Conservation (phyloP, 495 filamentous ascomycete species). For the Lasiosphaeria ovina region DNA sequence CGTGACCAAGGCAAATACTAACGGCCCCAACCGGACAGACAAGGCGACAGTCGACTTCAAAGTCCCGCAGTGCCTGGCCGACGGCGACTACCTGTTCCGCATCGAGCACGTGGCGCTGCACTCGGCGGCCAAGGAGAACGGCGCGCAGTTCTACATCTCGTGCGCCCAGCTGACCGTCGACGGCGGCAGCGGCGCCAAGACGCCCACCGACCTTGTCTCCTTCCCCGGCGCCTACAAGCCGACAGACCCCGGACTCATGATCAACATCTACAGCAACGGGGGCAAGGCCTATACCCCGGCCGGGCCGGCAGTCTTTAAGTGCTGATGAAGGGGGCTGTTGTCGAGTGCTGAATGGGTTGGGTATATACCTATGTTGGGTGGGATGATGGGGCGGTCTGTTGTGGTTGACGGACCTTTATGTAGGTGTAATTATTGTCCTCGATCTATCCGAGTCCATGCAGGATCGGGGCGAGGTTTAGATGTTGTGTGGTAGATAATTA, state of each 20-base stretch:
- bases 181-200: constrained; percentile 28
- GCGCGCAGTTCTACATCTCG: constrained; percentile 49
- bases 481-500: too few species aligned
- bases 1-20: background rate
- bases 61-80: constrained; percentile 42
- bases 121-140: constrained; percentile 33
- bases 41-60: constrained; percentile 37
- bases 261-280: constrained; percentile 36
- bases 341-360: too few species aligned
- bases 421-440: too few species aligned
- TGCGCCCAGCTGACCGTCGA: constrained; percentile 37
- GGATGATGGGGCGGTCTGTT: too few species aligned
- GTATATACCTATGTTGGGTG: too few species aligned
- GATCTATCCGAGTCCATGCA: too few species aligned
- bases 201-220: constrained; percentile 30
- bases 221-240: constrained; percentile 18
- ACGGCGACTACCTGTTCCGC: constrained; percentile 54
- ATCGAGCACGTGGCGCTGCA: constrained; percentile 54
- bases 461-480: too few species aligned
- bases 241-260: constrained; percentile 34
- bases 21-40: constrained; percentile 10
- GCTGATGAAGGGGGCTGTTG: constrained; percentile 15
- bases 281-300: constrained; percentile 39
- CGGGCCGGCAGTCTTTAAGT: constrained; percentile 48
- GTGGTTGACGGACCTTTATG: too few species aligned